Percentiles rank a stretch among this genome's conserved stretches.
Conservation (phyloP, 129 eudicot genomes). For the Pittosporum tobira region DNA sequence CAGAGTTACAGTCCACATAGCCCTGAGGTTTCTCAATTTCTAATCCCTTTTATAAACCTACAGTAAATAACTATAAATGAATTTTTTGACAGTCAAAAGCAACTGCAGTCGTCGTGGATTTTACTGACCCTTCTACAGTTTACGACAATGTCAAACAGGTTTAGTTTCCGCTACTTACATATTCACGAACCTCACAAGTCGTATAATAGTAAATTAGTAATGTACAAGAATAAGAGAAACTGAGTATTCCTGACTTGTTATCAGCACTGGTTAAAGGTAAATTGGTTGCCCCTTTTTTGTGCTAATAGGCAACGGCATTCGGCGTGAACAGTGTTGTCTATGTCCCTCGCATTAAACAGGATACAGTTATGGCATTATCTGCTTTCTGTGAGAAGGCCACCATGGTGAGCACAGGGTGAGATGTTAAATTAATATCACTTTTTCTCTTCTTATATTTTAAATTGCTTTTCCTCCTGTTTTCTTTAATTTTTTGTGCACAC, state of each 20-base stretch:
- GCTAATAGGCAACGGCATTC: slow-evolving; percentile 77
- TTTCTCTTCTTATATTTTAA: not conserved
- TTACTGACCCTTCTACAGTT: slow-evolving; percentile 80
- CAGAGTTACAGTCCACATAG: not conserved
- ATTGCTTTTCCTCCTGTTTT: not conserved
- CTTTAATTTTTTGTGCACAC: no score
- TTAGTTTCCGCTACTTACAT: not conserved
- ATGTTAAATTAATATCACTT: not conserved
- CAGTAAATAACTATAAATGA: not conserved
- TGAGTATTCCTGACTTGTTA: not conserved
- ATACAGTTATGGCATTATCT: slow-evolving; percentile 12
- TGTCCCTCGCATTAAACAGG: slow-evolving; percentile 55
- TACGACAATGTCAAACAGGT: slow-evolving; percentile 96
- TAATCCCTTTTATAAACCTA: not conserved
- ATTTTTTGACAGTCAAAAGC: slow-evolving; percentile 47
- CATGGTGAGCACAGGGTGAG: slow-evolving; percentile 15
- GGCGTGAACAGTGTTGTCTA: slow-evolving; percentile 86
- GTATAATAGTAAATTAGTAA: no score
- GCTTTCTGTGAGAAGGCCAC: slow-evolving; percentile 14
- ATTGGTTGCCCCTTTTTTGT: not conserved
- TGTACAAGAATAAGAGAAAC: not conserved
- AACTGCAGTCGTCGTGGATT: slow-evolving; percentile 75
- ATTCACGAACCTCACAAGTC: not conserved
- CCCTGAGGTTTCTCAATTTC: not conserved
- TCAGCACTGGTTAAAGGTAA: not conserved